Evolutionary conservation across 352 stramenopile genomes (phyloP), one percentile per base, ranked within the genome.

Genomic region (Globisporangium paroecandrum): DNA sequence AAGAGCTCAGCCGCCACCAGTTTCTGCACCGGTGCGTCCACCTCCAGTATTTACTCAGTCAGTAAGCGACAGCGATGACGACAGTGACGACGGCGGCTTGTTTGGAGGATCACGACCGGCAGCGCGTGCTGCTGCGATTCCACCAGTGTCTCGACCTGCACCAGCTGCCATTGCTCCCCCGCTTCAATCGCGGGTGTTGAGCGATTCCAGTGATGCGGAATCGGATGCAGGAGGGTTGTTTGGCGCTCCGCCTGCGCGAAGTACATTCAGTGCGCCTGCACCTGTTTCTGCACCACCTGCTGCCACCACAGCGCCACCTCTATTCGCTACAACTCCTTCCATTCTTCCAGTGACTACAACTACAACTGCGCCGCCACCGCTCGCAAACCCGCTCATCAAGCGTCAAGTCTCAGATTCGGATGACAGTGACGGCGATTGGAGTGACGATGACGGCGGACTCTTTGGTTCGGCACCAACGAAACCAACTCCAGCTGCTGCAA

Each of bases 401-500:
- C 76, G 74, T 2, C 78, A 87, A 58, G 70, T 78, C 24, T 85
- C 77, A 1, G 77, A 82, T 27, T 68, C 63, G 8, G 69, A 77
- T 55, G 79, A 91, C 67, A 89, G 78, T 43, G 82, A 90, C 43
- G 69, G 64, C 64, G 83, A 88, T 51, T 90, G 83, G 81, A 91
- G 83, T 27, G 74, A 81, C 56, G 74, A 81, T 36, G 73, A 80
- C 41, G 81, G 83, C 8, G 79, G 74, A 7, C 69, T 91, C 9
- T 89, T 89, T 74, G 81, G 80, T 20, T 46, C 68, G 15, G 59
- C 77, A n/a, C 68, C 74, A 32, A 65, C 76, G 1, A 78, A 79
- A 13, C 73, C 76, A 32, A 34, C 74, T 8, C 64, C 60, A 68
- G 69, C 70, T 3, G n/a, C 68, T n/a, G 34, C 68, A 9, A 13